Evolutionary conservation across 2,329 filamentous ascomycete genomes (phyloP).

Genomic region (Hypoxylon sp.): DNA sequence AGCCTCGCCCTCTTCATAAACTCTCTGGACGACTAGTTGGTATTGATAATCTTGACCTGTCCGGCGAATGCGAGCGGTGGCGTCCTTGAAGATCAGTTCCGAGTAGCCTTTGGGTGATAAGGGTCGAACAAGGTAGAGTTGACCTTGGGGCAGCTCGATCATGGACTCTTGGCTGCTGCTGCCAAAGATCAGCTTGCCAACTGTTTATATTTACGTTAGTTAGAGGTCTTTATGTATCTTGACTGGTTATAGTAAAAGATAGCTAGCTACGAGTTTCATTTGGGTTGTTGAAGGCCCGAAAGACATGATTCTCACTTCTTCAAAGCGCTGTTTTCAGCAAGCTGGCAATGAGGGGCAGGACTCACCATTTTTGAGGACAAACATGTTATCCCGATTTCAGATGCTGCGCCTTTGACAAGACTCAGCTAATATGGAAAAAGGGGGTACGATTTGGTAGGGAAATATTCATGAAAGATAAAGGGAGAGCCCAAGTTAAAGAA

Average conservation of each 20-base stretch:
- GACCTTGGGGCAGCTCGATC: constrained; percentile 93
- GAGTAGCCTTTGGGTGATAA: constrained; percentile 97
- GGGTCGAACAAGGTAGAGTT: constrained; percentile 96
- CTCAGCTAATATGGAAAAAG: constrained; percentile 3
- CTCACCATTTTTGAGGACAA: constrained; percentile 61
- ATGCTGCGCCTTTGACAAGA: constrained; percentile 17
- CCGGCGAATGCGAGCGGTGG: constrained; percentile 89
- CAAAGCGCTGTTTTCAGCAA: constrained; percentile 19
- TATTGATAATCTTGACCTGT: constrained; percentile 98
- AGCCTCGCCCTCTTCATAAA: constrained; percentile 97
- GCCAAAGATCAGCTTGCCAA: constrained; percentile 94
- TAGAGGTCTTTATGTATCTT: background rate
- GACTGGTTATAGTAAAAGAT: background rate
- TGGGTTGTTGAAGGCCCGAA: background rate
- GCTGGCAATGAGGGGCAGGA: constrained; percentile 32
- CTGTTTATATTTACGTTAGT: constrained; percentile 60
- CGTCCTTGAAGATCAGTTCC: constrained; percentile 98
- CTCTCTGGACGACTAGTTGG: constrained; percentile 94
- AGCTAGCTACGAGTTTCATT: background rate
- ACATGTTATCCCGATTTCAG: constrained; percentile 53
- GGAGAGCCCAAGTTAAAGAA: constrained; percentile 15
- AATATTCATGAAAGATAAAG: constrained; percentile 10
- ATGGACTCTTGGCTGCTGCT: constrained; percentile 89
- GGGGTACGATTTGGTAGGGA: constrained; percentile 2
- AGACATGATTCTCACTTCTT: constrained; percentile 13